Evolutionary conservation across 805 yeast species (phyloP).

Genomic region (Yamadazyma ubonensis): DNA sequence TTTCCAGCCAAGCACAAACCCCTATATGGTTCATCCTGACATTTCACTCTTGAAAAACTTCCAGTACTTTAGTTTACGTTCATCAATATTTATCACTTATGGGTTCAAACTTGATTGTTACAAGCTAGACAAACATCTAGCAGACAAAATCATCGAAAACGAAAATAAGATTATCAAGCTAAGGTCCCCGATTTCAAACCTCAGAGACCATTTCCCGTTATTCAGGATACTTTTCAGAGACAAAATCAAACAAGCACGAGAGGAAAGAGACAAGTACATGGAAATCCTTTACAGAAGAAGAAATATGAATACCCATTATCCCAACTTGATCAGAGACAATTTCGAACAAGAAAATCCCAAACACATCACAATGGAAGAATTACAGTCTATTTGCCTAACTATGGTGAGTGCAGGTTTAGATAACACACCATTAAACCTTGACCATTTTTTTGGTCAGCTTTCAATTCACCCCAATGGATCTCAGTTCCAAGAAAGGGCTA

Average conservation of each 20-base stretch:
- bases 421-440: conserved; percentile 63
- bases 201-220: conserved; percentile 53
- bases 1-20: conserved; percentile 21
- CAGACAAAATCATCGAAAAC: conserved; percentile 52
- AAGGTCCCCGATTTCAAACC: conserved; percentile 57
- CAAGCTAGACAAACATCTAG: conserved; percentile 32
- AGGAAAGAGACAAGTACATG: conserved; percentile 52
- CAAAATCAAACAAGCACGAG: conserved; percentile 25
- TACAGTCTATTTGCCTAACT: conserved; percentile 62
- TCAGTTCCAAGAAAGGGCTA: conserved; percentile 45
- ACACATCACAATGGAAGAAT: conserved; percentile 31
- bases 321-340: conserved; percentile 2
- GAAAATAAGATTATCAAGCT: conserved; percentile 57
- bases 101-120: conserved; percentile 50
- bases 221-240: conserved; percentile 26
- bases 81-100: conserved; percentile 52
- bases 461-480: conserved; percentile 28
- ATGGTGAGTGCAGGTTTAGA: conserved; percentile 81
- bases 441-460: conserved; percentile 60
- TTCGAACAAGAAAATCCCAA: conserved; percentile 8
- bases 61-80: conserved; percentile 52
- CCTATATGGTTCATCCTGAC: conserved; percentile 24
- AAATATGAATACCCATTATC: neutral
- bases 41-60: conserved; percentile 38
- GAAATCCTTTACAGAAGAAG: conserved; percentile 22